Base-by-base conservation (phyloP, 2,329 filamentous ascomycete species). In the Hypoxylon sp. region DNA sequence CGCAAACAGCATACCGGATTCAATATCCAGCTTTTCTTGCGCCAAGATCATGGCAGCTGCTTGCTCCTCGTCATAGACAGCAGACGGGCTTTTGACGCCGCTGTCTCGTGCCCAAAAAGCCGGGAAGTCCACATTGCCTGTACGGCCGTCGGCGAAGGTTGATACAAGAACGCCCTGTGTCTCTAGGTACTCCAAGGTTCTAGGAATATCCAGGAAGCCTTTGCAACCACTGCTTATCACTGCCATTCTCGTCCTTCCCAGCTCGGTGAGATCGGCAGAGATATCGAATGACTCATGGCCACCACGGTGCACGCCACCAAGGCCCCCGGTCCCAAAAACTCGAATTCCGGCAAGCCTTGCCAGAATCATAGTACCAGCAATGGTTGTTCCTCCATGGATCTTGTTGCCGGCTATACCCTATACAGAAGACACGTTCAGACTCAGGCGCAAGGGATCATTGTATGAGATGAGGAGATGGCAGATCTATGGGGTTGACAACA, bases 71-170 rank as follows among this genome's bases (percentile, higher is more conserved):
- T 89, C 85, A 55, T 88, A 79, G 43, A 97, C 86, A 1, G 91
- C 86, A 20, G 87, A 86, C 0, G 94, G 94, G 73, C 93, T 97
- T 76, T 83, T 88, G 54, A 91, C 80, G 11, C 93, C 92, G 76
- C 94, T 97, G 43, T 97, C 92, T 41, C 94, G 84, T 0, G 91
- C 92, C 86, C 92, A 99, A 77, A 99, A 99, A 0, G 92, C 93
- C 1, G 95, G 95, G 72, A 98, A 95, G 71, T 97, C 91, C 41
- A 97, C 85, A 5, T 84, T 79, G 1, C 88, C 90, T 24, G 80
- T 78, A 37, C 92, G 86, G 1, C 91, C 92, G 77, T 97, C 92
- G 22, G 93, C 89, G 80, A 98, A 99, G 2, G 95, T 98, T 3
- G 89, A 91, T 0, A 97, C 93, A 37, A 90, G 85, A 20, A 93